Percentiles rank a stretch among this genome's conserved stretches.
Conservation (phyloP, 352 stramenopile species). For the Phytopythium kandeliae region DNA sequence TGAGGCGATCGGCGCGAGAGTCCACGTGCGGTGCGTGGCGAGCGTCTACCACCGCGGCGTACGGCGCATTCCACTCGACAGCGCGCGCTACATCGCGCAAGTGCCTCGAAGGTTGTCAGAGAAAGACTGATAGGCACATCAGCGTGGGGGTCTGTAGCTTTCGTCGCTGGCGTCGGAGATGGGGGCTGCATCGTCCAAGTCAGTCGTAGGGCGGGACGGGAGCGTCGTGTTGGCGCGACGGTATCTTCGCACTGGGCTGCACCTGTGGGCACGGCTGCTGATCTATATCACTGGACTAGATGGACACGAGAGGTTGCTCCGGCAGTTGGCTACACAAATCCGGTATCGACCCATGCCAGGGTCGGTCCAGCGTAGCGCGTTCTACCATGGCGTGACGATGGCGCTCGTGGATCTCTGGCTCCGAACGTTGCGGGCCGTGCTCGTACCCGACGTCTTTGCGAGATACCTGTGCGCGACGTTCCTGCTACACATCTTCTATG, state of each 20-base stretch:
- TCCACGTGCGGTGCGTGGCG: too few species aligned
- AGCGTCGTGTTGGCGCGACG: neutral
- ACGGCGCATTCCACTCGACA: too few species aligned
- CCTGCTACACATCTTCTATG: conserved; percentile 74
- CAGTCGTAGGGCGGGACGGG: neutral
- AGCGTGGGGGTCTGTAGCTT: too few species aligned
- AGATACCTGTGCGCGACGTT: conserved; percentile 73
- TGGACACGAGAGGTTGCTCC: conserved; percentile 44
- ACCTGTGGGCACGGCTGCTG: conserved; percentile 69
- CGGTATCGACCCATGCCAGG: conserved; percentile 41
- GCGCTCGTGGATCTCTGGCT: conserved; percentile 74
- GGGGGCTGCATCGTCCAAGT: neutral
- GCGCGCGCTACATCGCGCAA: too few species aligned
- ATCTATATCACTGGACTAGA: conserved; percentile 75
- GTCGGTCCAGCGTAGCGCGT: conserved; percentile 20
- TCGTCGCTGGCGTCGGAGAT: too few species aligned
- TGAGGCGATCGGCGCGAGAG: neutral
- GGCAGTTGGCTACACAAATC: conserved; percentile 35
- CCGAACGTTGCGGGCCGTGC: conserved; percentile 52
- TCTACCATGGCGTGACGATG: conserved; percentile 44
- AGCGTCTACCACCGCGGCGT: neutral
- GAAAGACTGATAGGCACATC: too few species aligned
- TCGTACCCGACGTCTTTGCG: conserved; percentile 77
- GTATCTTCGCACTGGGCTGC: conserved; percentile 10
- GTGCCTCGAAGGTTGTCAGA: too few species aligned